Percentiles rank a stretch among this genome's conserved stretches.
Conservation (phyloP, 306 rosid species). For the Hippophae rhamnoides region DNA sequence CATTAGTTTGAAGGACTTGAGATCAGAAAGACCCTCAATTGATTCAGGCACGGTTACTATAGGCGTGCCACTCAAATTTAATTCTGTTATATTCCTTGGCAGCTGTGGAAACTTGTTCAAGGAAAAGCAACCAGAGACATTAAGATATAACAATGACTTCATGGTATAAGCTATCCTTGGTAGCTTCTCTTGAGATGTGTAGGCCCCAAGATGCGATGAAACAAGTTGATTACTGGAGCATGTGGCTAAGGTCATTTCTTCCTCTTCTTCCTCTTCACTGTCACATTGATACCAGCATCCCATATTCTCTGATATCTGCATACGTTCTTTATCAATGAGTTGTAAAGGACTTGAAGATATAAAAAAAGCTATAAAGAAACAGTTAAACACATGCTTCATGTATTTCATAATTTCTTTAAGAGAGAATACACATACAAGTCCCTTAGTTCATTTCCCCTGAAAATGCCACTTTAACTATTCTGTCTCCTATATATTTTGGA, state of each 20-base stretch:
- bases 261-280: neutral
- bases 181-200: too few species aligned
- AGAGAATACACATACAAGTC: neutral
- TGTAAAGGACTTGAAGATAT: too few species aligned
- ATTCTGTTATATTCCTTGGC: neutral
- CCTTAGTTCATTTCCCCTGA: too few species aligned
- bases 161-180: neutral
- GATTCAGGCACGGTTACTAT: neutral
- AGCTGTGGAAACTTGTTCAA: constrained; percentile 2
- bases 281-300: neutral
- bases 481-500: too few species aligned
- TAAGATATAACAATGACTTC: neutral
- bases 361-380: too few species aligned
- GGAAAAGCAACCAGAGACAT: neutral
- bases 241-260: too few species aligned
- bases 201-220: too few species aligned
- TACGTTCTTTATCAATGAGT: too few species aligned
- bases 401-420: neutral
- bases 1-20: neutral
- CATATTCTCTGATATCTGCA: constrained; percentile 3
- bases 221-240: too few species aligned
- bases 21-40: constrained; percentile 1
- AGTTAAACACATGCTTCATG: too few species aligned
- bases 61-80: neutral
- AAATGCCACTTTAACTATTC: too few species aligned